Conservation (phyloP, 2,329 filamentous ascomycete genomes). For the Botryotinia convoluta region DNA sequence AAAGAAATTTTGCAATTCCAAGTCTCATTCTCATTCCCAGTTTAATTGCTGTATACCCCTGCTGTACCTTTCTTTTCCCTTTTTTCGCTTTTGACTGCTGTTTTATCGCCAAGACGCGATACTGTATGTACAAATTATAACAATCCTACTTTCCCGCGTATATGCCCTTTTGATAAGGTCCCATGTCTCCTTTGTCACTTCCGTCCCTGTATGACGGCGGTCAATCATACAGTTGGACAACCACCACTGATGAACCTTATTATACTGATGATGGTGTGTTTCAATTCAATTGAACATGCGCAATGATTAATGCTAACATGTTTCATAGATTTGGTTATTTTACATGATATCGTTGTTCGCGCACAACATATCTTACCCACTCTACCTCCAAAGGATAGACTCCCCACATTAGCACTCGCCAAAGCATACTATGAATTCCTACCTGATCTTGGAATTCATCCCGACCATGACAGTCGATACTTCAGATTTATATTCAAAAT, state of each 20-base stretch:
- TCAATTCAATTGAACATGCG: neutral
- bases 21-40: neutral
- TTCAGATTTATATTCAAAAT: slow-evolving; percentile 78
- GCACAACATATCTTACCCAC: slow-evolving; percentile 63
- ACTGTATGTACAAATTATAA: slow-evolving; percentile 32
- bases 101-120: slow-evolving; percentile 34
- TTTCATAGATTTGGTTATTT: slow-evolving; percentile 67
- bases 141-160: slow-evolving; percentile 16
- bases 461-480: slow-evolving; percentile 72
- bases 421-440: slow-evolving; percentile 75
- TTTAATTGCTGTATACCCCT: slow-evolving; percentile 8
- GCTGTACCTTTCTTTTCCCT: slow-evolving; percentile 17
- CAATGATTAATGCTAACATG: slow-evolving; percentile 17
- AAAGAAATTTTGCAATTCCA: slow-evolving; percentile 8
- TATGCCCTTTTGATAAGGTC: slow-evolving; percentile 30
- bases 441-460: slow-evolving; percentile 64
- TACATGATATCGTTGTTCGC: slow-evolving; percentile 72
- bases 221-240: slow-evolving; percentile 16
- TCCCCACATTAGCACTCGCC: slow-evolving; percentile 77
- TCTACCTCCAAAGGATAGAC: slow-evolving; percentile 57
- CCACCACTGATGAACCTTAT: slow-evolving; percentile 42
- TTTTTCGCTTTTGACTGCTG: slow-evolving; percentile 16
- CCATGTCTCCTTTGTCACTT: slow-evolving; percentile 46
- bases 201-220: slow-evolving; percentile 24
- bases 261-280: slow-evolving; percentile 60